A percentile compares a stretch with the other conserved stretches of the same genome.
phyloP scores from a whole-genome alignment of 192 early-diverging fungal genomes.

The Haplosporangium gracile region DNA sequence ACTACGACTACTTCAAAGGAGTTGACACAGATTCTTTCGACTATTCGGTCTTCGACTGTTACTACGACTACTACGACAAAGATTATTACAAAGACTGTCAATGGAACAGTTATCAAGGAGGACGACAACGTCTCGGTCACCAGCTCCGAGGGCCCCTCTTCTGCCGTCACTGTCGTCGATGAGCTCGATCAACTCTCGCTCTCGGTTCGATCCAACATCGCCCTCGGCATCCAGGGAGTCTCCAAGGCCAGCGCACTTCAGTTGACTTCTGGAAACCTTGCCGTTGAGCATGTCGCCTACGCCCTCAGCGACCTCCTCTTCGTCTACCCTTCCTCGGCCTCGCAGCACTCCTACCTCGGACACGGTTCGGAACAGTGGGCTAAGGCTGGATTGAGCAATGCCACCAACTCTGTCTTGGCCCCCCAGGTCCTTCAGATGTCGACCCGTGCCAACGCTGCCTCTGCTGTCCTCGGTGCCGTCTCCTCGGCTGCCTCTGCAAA shows the following conservation, averaged over 20 bases:
- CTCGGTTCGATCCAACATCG: conserved; percentile 50
- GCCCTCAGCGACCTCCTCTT: conserved; percentile 85
- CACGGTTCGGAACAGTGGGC: conserved; percentile 76
- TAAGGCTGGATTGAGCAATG: conserved; percentile 73
- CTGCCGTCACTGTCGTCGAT: conserved; percentile 50
- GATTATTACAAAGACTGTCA: conserved; percentile 9
- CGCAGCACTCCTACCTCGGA: conserved; percentile 73
- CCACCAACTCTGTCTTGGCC: conserved; percentile 63
- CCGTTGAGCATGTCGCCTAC: conserved; percentile 82
- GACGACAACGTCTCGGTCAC: conserved; percentile 46
- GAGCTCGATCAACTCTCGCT: conserved; percentile 49
- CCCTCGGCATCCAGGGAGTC: conserved; percentile 35
- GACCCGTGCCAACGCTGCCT: conserved; percentile 83
- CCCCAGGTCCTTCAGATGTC: conserved; percentile 82
- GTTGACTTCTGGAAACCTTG: conserved; percentile 72
- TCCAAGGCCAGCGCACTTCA: conserved; percentile 30
- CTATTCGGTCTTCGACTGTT: conserved; percentile 25
- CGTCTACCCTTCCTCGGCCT: conserved; percentile 78
- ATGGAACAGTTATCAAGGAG: background rate
- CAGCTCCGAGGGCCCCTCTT: conserved; percentile 47
- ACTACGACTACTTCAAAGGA: conserved; percentile 15
- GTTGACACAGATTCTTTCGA: conserved; percentile 27
- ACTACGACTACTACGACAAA: conserved; percentile 25
- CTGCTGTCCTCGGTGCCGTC: conserved; percentile 84
- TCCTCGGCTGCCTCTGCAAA: conserved; percentile 31